Evolutionary conservation across 306 rosid species (phyloP).

Genomic region (Vigna reflexopilosa): DNA sequence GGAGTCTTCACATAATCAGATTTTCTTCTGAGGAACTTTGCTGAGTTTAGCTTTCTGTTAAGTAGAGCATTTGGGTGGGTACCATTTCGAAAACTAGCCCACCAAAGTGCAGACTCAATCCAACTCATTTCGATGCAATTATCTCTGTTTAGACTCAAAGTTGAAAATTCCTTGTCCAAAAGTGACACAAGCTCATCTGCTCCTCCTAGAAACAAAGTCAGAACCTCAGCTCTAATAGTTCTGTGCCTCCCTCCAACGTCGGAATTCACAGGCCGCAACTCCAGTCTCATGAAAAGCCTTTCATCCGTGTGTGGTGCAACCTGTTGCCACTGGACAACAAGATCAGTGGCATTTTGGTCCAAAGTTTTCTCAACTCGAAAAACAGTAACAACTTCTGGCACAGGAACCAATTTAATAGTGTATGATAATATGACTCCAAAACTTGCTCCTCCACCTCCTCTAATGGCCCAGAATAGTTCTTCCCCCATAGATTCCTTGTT

Average conservation of each 20-base stretch:
- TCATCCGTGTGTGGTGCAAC: constrained; percentile 34
- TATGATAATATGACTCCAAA: constrained; percentile 39
- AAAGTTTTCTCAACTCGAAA: constrained; percentile 4
- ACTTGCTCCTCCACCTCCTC: constrained; percentile 35
- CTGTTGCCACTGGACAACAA: constrained; percentile 35
- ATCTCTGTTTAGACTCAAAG: background rate
- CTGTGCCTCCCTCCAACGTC: background rate
- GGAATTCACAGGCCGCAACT: background rate
- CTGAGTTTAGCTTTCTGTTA: background rate
- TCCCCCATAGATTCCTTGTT: constrained; percentile 13
- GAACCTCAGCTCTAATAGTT: background rate
- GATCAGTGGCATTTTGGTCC: constrained; percentile 12
- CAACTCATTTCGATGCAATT: constrained; percentile 14
- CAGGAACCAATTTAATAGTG: constrained; percentile 10
- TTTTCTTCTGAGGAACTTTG: background rate
- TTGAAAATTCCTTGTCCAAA: background rate
- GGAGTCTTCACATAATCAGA: constrained; percentile 1
- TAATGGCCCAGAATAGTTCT: background rate
- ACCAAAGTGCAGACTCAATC: background rate
- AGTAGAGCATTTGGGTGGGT: background rate
- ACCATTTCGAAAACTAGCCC: background rate
- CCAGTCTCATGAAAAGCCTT: constrained; percentile 33
- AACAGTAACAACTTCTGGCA: background rate
- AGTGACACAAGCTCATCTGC: background rate
- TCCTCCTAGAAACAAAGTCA: background rate